phyloP scores from a whole-genome alignment of 257 asterid species.

The Jacaranda copaia region DNA sequence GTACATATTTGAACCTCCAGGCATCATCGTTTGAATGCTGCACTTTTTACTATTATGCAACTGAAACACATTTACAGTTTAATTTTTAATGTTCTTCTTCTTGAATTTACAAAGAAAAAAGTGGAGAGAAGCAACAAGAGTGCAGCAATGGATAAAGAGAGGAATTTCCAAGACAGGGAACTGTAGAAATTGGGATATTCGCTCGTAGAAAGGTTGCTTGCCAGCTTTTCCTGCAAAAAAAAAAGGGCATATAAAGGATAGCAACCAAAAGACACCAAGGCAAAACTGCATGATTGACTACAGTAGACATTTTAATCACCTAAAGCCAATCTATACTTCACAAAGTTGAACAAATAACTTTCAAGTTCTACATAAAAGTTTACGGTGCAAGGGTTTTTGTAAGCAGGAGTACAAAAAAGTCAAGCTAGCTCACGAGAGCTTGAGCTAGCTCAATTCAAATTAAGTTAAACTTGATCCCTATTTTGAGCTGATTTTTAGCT shows the following conservation, averaged over 20 bases:
- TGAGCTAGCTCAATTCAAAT: too few species aligned
- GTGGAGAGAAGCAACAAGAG: slow-evolving; percentile 52
- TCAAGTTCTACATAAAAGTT: too few species aligned
- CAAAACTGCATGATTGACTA: background rate
- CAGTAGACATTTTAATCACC: too few species aligned
- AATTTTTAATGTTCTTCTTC: slow-evolving; percentile 67
- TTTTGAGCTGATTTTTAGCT: too few species aligned
- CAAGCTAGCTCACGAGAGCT: too few species aligned
- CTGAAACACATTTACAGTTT: slow-evolving; percentile 53
- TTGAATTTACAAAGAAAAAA: slow-evolving; percentile 62
- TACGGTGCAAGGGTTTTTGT: too few species aligned
- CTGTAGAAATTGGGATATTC: slow-evolving; percentile 38
- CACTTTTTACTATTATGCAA: slow-evolving; percentile 2
- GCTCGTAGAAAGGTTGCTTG: slow-evolving; percentile 23
- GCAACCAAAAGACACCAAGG: slow-evolving; percentile 6
- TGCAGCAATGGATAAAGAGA: slow-evolving; percentile 44
- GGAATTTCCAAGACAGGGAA: slow-evolving; percentile 50
- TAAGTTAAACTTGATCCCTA: too few species aligned
- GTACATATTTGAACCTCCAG: background rate
- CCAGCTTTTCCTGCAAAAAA: slow-evolving; percentile 56
- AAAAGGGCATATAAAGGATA: slow-evolving; percentile 1
- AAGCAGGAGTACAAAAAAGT: too few species aligned
- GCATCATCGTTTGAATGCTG: background rate
- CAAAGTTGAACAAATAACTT: too few species aligned
- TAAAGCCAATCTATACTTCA: too few species aligned